A percentile compares a stretch with the other conserved stretches of the same genome.
Evolutionary conservation across 495 filamentous ascomycete species (phyloP).

Genomic region (Cercophora samala): DNA sequence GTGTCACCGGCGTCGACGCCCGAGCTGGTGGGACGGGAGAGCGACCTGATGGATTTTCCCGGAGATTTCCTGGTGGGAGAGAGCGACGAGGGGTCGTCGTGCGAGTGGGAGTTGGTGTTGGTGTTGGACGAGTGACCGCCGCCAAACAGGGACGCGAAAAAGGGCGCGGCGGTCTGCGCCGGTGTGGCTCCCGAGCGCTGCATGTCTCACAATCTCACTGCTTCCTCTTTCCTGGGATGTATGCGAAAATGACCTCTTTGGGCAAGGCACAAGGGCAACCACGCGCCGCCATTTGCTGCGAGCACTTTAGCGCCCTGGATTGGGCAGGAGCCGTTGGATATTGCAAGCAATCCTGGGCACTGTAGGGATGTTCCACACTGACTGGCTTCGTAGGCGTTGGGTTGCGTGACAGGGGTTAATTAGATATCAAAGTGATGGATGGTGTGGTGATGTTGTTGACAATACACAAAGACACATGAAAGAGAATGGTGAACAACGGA

Average conservation of each 20-base stretch:
- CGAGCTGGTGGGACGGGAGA: constrained; percentile 40
- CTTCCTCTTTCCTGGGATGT: constrained; percentile 4
- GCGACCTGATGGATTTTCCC: neutral
- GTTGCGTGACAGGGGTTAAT: neutral
- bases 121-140: constrained; percentile 19
- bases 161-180: constrained; percentile 40
- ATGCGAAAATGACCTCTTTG: constrained; percentile 13
- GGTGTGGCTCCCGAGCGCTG: constrained; percentile 40
- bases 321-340: constrained; percentile 14
- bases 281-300: constrained; percentile 24
- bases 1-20: constrained; percentile 25
- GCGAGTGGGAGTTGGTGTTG: neutral
- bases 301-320: constrained; percentile 18
- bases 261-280: constrained; percentile 2
- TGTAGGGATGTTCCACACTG: constrained; percentile 5
- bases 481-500: neutral
- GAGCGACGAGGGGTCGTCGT: constrained; percentile 13
- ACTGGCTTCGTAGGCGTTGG: neutral
- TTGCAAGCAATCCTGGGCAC: neutral
- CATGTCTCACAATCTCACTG: constrained; percentile 34
- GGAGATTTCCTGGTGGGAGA: constrained; percentile 20
- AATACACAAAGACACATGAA: neutral
- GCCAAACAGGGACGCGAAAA: constrained; percentile 44
- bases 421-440: neutral
- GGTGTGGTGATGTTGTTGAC: neutral